A percentile compares a stretch with the other conserved stretches of the same genome.
Conservation (phyloP, 768 basidiomycete species). For the Pulveroboletus sp. region DNA sequence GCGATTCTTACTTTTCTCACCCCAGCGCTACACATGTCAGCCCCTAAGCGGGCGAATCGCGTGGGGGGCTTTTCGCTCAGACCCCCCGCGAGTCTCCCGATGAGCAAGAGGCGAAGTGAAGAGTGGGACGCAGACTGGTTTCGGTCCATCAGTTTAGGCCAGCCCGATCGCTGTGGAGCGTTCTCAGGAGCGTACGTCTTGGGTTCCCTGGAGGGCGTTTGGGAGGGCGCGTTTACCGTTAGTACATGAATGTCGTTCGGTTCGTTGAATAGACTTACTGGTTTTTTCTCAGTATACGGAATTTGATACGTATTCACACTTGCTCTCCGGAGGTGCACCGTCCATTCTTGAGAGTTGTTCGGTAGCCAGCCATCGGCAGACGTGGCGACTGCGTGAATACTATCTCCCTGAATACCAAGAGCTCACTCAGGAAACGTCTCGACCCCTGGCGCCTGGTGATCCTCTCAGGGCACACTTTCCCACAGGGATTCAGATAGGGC, state of each 20-base stretch:
- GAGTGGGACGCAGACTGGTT: conserved; percentile 76
- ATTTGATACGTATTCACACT: conserved; percentile 76
- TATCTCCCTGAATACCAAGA: conserved; percentile 43
- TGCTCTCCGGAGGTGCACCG: conserved; percentile 67
- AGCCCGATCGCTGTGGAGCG: conserved; percentile 27
- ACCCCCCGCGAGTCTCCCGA: conserved; percentile 11
- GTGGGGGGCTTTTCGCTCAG: conserved; percentile 6
- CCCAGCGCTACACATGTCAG: conserved; percentile 33
- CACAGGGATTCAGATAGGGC: conserved; percentile 39
- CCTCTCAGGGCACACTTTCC: conserved; percentile 62
- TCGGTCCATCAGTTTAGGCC: conserved; percentile 42
- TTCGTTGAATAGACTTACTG: neutral
- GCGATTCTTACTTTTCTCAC: conserved; percentile 70
- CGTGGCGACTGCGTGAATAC: conserved; percentile 83
- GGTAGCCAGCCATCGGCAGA: conserved; percentile 82
- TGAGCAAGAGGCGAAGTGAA: conserved; percentile 28
- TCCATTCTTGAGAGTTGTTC: conserved; percentile 64
- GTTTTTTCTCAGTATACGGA: conserved; percentile 58
- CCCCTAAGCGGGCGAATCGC: neutral
- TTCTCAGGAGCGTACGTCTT: conserved; percentile 49
- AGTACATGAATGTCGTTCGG: conserved; percentile 22
- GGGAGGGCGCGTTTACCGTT: conserved; percentile 79
- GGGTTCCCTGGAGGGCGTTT: conserved; percentile 70
- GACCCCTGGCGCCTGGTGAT: conserved; percentile 51
- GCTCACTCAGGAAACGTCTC: neutral